A percentile compares a stretch with the other conserved stretches of the same genome.
phyloP scores from a whole-genome alignment of 129 eudicot genomes.

The Helianthus tuberosus region DNA sequence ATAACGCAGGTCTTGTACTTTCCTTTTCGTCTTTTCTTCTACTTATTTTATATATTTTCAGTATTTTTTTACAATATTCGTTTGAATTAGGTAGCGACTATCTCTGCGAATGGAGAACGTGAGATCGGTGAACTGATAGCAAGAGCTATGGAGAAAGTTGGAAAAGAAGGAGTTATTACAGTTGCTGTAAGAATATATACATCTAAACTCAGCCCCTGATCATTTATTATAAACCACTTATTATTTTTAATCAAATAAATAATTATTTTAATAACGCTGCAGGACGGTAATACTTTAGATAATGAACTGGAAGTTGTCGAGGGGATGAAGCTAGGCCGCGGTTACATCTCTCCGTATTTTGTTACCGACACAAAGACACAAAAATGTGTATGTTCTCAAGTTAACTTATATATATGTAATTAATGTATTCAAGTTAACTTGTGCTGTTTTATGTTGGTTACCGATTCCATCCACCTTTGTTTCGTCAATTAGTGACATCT shows the following conservation, averaged over 20 bases:
- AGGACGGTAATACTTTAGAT: conserved; percentile 91
- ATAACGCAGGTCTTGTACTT: conserved; percentile 78
- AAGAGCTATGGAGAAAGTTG: conserved; percentile 96
- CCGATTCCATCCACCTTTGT: not conserved
- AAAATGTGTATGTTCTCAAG: conserved; percentile 73
- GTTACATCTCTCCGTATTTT: conserved; percentile 94
- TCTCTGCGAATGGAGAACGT: conserved; percentile 94
- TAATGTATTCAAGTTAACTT: not conserved
- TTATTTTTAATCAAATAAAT: not conserved
- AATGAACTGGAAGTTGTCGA: conserved; percentile 97
- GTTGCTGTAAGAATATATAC: conserved; percentile 63
- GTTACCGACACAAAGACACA: conserved; percentile 75
- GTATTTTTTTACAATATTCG: not conserved
- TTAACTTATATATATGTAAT: not conserved
- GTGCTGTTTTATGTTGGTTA: conserved; percentile 7
- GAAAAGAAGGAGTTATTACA: conserved; percentile 94
- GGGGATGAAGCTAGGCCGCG: conserved; percentile 95
- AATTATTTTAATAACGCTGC: conserved; percentile 15
- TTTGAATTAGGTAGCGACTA: conserved; percentile 77
- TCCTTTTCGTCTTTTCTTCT: not conserved
- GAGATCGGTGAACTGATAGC: conserved; percentile 93
- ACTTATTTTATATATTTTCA: not conserved
- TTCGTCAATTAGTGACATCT: not conserved
- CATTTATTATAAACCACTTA: not conserved
- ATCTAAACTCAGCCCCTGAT: not conserved